Evolutionary conservation across 2,329 filamentous ascomycete species (phyloP).

Genomic region (Talaromyces funiculosus): DNA sequence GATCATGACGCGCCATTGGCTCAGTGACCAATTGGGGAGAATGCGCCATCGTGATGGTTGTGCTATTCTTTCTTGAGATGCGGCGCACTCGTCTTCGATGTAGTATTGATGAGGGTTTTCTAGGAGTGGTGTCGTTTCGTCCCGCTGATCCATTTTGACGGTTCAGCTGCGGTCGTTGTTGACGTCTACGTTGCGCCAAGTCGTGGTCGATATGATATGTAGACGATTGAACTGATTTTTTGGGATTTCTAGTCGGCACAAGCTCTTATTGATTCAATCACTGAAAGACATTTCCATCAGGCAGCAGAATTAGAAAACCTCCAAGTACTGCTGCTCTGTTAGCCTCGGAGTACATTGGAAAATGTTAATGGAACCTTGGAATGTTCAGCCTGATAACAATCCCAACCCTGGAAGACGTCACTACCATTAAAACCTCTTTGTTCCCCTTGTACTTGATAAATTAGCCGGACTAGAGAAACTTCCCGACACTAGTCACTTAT

Average conservation of each 20-base stretch:
- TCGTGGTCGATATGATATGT: neutral
- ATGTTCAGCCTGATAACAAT: neutral
- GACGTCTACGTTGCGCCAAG: too few relatives aligned
- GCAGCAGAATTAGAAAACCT: neutral
- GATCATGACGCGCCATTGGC: slow-evolving; percentile 8
- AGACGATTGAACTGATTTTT: too few relatives aligned
- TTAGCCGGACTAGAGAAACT: neutral
- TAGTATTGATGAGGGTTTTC: neutral
- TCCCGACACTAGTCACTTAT: too few relatives aligned
- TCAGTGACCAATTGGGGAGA: slow-evolving; percentile 6
- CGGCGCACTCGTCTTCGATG: neutral
- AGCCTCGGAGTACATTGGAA: neutral
- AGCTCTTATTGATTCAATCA: neutral
- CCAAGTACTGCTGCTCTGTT: neutral
- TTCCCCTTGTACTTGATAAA: neutral
- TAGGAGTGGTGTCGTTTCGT: slow-evolving; percentile 11
- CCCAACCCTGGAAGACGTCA: neutral
- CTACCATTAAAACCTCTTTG: neutral
- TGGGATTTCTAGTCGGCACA: too few relatives aligned
- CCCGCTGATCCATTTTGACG: neutral
- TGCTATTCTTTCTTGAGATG: neutral
- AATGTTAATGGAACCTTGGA: neutral
- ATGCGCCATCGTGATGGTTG: neutral
- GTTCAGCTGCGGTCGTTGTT: neutral
- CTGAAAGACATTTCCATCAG: neutral